Evolutionary conservation across 371 early-diverging fungal genomes (phyloP), one percentile per base, ranked within the genome.

Genomic region (Apophysomyces trapeziformis): DNA sequence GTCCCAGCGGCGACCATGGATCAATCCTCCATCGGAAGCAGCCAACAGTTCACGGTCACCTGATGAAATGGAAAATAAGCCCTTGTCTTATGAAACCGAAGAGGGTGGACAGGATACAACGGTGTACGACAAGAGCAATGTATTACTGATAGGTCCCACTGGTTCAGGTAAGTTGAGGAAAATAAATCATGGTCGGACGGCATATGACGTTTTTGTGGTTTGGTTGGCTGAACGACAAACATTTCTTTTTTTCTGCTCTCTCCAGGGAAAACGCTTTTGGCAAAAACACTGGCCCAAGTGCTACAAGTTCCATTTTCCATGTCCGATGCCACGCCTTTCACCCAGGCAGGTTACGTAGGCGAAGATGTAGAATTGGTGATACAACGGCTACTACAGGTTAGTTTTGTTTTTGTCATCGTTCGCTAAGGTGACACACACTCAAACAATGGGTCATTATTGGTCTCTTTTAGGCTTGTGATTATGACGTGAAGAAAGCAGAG

Each of bases 261-360:
- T 43, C 5, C 26, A 71, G 88, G 93, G 6, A 95, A 95, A 77
- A 96, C 96, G 2, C 77, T 96, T 43, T 70, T 95, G 13, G 95
- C 93, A 9, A 86, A 88, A 67, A 95, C 95, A 11, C 73, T 94
- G 38, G 96, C 96, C 12, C 88, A 94, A 64, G 80, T 95, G 1
- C 85, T 96, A 38, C 86, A 94, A 45, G 96, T 96, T 0, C 96
- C 96, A 4, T 95, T 95, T 67, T 92, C 94, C 0, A 90, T 95
- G 83, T 92, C 92, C 16, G 96, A 96, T 75, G 96, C 96, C 4
- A 96, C 96, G 5, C 93, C 95, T 18, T 89, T 96, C 67, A 96
- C 96, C 5, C 96, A 96, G 65, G 93, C 96, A 9, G 96, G 96
- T 8, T 96, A 96, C 74, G 96, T 96, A 7, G 96, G 96, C 38